Evolutionary conservation across 768 basidiomycete genomes (phyloP), one percentile per base, ranked within the genome.

Genomic region (Macrolepiota dolichaula): DNA sequence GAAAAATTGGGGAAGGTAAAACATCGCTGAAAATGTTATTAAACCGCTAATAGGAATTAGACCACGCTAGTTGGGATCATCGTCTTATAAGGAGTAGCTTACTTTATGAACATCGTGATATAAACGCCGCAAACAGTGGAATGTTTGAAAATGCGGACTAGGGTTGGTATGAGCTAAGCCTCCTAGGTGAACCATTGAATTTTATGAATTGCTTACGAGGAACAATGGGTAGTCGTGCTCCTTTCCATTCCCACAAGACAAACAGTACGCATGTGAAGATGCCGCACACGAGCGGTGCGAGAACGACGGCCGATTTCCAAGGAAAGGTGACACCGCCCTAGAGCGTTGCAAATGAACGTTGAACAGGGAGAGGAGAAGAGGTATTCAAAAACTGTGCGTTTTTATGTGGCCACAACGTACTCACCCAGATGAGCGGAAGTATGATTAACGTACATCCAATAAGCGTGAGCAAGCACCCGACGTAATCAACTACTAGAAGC

Each of bases 1-100:
- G 72, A 90, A 88, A 69, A 84, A 91, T 64, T 88, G 85, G 1
- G 91, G 89, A 0, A 92, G 78, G 66, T 89, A 90, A 70, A 85
- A 90, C 12, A 89, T 68, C 9, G 86, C 80, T 17, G 83, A 86
- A 71, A 81, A 85, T 69, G 85, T 86, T 2, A 85, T 75, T 63
- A 86, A 81, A 25, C 84, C 85, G 52, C 85, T 87, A 11, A 27
- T 51, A 57, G 36, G 19, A 51, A 15, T 47, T 11, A 29, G 1
- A 2, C 17, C 1, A 24, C 19, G 19, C 19, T 44, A 44, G 1
- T 44, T 22, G 42, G 10, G 4, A 19, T 17, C 42, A 44, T n/a
- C 15, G 19, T n/a, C 40, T 15, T 19, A 22, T 10, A 19, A n/a
- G 13, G 19, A 9, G 9, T 7, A 22, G 17, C 81, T 50, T 69